Evolutionary conservation across 768 basidiomycete species (phyloP).

Genomic region (Chalciporus chontae): DNA sequence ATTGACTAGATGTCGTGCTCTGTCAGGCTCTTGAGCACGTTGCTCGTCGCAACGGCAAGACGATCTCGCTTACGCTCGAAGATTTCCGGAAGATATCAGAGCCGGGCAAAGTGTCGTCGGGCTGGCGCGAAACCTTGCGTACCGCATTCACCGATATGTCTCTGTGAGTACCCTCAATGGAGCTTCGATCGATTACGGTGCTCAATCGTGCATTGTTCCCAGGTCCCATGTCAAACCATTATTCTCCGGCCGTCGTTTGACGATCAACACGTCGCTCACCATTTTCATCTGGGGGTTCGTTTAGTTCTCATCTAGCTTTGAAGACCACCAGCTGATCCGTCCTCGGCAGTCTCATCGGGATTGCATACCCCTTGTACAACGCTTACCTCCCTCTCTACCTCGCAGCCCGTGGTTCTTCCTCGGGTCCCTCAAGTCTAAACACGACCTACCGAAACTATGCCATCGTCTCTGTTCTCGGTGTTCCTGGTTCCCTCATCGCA

Average conservation of each 20-base stretch:
- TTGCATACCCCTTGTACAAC: constrained; percentile 53
- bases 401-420: constrained; percentile 29
- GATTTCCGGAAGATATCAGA: constrained; percentile 35
- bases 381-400: constrained; percentile 51
- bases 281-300: constrained; percentile 53
- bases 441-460: constrained; percentile 47
- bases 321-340: background rate
- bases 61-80: constrained; percentile 43
- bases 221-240: constrained; percentile 50
- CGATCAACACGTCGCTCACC: constrained; percentile 44
- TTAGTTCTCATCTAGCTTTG: background rate
- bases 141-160: constrained; percentile 38
- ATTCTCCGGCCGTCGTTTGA: constrained; percentile 42
- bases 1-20: background rate
- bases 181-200: background rate
- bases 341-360: constrained; percentile 40
- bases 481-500: constrained; percentile 48
- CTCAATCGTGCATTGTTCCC: background rate
- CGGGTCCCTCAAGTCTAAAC: constrained; percentile 19
- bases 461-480: constrained; percentile 44
- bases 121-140: constrained; percentile 27
- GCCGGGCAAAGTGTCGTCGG: constrained; percentile 8
- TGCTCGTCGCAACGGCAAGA: constrained; percentile 45
- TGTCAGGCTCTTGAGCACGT: constrained; percentile 45
- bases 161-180: constrained; percentile 29